A percentile compares a stretch with the other conserved stretches of the same genome.
phyloP scores from a whole-genome alignment of 1,284 basidiomycete species.

The Inonotus hispidus region DNA sequence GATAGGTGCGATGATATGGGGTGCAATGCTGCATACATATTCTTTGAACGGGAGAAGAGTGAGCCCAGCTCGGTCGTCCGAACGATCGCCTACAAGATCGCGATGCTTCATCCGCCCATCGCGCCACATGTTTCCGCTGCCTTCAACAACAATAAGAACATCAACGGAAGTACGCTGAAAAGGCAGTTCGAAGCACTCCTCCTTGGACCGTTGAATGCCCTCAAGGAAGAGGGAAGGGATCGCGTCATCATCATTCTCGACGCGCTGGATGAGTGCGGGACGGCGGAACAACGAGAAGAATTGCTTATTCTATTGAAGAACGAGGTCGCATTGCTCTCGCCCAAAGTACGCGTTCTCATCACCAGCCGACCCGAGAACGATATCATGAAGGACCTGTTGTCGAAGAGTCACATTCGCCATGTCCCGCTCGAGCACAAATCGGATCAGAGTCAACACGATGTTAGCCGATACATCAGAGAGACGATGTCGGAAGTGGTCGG shows the following conservation, averaged over 20 bases:
- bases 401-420: not conserved
- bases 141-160: not conserved
- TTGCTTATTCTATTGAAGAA: not conserved
- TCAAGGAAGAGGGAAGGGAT: not conserved
- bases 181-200: not conserved
- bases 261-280: not conserved
- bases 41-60: not conserved
- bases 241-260: not conserved
- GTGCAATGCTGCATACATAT: not conserved
- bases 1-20: not conserved
- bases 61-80: not conserved
- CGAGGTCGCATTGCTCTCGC: not conserved
- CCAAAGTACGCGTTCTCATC: not conserved
- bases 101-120: not conserved
- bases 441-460: not conserved
- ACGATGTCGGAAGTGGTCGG: not conserved
- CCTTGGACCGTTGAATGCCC: not conserved
- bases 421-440: not conserved
- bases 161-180: not conserved
- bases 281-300: not conserved
- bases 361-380: slow-evolving; percentile 2
- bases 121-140: not conserved
- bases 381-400: not conserved
- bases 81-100: not conserved
- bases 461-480: not conserved